A percentile compares a stretch with the other conserved stretches of the same genome.
Conservation (phyloP, 495 filamentous ascomycete genomes). For the Rostrohypoxylon terebratum region DNA sequence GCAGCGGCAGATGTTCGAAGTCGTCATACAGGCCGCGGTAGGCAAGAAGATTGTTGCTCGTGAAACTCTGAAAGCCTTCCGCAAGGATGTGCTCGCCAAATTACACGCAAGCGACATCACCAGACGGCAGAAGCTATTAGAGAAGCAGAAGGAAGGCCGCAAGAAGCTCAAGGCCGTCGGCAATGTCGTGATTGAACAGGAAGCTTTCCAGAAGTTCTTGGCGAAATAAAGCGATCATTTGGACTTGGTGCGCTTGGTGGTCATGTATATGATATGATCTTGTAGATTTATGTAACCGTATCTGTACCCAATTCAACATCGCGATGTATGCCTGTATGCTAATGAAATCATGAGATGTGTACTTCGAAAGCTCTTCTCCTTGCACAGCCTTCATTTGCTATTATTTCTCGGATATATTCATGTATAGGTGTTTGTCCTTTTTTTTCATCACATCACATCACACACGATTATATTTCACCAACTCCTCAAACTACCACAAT, state of each 20-base stretch:
- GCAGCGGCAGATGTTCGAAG: constrained; percentile 94
- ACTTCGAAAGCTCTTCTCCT: neutral
- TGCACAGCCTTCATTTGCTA: too few species aligned
- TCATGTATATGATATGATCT: constrained; percentile 2
- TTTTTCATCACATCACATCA: too few species aligned
- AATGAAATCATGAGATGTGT: neutral
- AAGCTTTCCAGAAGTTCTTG: constrained; percentile 92
- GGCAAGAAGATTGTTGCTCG: constrained; percentile 87
- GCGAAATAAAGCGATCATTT: constrained; percentile 55
- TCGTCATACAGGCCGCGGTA: constrained; percentile 91
- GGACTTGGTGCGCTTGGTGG: too few species aligned
- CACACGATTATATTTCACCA: too few species aligned
- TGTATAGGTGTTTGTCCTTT: too few species aligned
- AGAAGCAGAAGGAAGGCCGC: constrained; percentile 96
- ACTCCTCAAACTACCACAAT: too few species aligned
- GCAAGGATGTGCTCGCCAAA: constrained; percentile 94
- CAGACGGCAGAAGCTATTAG: constrained; percentile 84
- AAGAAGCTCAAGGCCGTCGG: constrained; percentile 82
- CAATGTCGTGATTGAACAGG: constrained; percentile 91
- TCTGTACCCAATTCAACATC: neutral
- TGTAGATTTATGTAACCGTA: constrained; percentile 4
- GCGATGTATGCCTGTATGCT: neutral
- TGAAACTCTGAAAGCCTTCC: constrained; percentile 95
- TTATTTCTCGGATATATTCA: too few species aligned
- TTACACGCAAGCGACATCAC: constrained; percentile 91